These are phyloP conservation scores for Pontederia paniculata DNA, from an alignment of 176 grass and related monocot species.

Conservation along the genomic window DNA sequence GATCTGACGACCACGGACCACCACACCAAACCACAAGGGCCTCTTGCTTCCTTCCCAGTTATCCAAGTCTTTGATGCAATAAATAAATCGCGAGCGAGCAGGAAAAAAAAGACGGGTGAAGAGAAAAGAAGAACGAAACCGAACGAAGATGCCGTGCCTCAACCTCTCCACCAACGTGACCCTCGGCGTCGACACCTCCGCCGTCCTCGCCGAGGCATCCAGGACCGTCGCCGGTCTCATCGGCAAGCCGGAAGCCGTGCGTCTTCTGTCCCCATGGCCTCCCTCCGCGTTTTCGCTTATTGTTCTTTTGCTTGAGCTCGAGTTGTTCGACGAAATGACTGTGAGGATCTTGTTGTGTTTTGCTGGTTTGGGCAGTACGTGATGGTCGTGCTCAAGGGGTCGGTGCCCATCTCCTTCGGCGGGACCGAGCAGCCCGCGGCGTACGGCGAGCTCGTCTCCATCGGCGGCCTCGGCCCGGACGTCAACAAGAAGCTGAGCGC, in stretches of 20 bases:
- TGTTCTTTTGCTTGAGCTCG: not conserved
- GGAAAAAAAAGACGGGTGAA: not conserved
- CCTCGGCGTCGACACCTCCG: conserved; percentile 80
- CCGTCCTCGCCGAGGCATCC: conserved; percentile 54
- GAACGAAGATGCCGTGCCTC: conserved; percentile 68
- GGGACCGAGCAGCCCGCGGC: conserved; percentile 36
- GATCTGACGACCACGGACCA: too few species aligned
- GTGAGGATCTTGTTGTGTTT: not conserved
- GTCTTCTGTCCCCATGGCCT: not conserved
- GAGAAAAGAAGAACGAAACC: not conserved
- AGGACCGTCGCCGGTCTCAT: conserved; percentile 60
- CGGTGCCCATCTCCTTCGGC: conserved; percentile 33
- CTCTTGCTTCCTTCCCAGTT: too few species aligned
- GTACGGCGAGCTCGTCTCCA: conserved; percentile 39
- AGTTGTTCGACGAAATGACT: not conserved
- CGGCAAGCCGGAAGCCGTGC: conserved; percentile 71
- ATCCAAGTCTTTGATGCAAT: too few species aligned
- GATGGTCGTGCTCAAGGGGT: conserved; percentile 39
- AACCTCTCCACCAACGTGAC: conserved; percentile 79
- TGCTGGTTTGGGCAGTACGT: conserved; percentile 28
- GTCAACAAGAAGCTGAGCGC: conserved; percentile 37
- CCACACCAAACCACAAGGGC: too few species aligned
- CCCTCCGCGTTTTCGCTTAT: not conserved
- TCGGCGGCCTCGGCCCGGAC: conserved; percentile 27
- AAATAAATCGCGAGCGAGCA: too few species aligned